Evolutionary conservation across 306 rosid species (phyloP), one percentile per base, ranked within the genome.

Genomic region (Rosa lucieae): DNA sequence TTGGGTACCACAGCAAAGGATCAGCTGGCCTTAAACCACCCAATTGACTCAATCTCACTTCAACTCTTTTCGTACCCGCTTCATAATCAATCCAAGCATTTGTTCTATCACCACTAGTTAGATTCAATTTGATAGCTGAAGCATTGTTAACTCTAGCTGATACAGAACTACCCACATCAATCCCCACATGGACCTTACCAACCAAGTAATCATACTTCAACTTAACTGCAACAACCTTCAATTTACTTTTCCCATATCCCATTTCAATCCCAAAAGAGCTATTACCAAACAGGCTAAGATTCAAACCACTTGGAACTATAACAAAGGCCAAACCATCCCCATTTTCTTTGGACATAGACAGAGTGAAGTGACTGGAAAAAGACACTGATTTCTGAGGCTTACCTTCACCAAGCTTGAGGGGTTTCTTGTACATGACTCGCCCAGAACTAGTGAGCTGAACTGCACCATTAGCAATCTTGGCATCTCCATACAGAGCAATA

Each of bases 1-100:
- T 81, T 63, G 89, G 85, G 72, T 88, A 82, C 85, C 91, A 87
- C 8, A 93, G 70, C 79, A 90, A 75, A 68, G 99, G 92, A 75
- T 84, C 80, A 72, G 72, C 51, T 3, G 99, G 97, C 88, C 84
- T 93, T 5, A 70, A 61, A 49, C 78, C 47, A 77, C 90, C 90
- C 62, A 78, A 75, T 53, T 78, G 83, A 76, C 83, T 86, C 87
- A 95, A 80, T 63, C 99, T 91, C n/a, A 91, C 91, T 81, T 95
- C 97, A 58, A 95, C 79, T 13, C 89, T 79, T 72, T 75, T 86
- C 5, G 89, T 89, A 83, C 92, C 88, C 0, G 89, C 93, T 77
- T 86, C 88, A 51, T 95, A 95, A 88, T 95, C 98, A 81, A 95
- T 88, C 99, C 99, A 95, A 56, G 93, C 90, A 76, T 82, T 86